phyloP scores from a whole-genome alignment of 2,329 filamentous ascomycete genomes.

The Pseudogymnoascus sp. region DNA sequence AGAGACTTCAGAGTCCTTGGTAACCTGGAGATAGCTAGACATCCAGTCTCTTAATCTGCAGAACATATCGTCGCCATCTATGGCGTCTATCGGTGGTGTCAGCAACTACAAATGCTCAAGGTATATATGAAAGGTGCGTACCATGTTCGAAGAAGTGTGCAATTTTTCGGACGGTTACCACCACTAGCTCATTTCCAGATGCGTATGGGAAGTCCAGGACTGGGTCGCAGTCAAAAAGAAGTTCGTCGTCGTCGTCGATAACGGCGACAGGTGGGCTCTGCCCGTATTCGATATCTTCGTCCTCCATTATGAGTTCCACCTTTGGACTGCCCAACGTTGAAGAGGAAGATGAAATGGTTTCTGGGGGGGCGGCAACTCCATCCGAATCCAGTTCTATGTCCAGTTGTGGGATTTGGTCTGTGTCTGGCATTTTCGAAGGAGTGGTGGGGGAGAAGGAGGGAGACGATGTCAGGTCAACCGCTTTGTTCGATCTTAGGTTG shows the following conservation, averaged over 20 bases:
- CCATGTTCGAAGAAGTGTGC: constrained; percentile 30
- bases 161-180: constrained; percentile 20
- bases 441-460: constrained; percentile 38
- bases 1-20: constrained; percentile 28
- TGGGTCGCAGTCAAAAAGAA: constrained; percentile 32
- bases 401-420: constrained; percentile 17
- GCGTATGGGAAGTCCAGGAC: constrained; percentile 40
- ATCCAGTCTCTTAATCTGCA: constrained; percentile 44
- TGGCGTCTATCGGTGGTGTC: constrained; percentile 31
- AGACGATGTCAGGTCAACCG: constrained; percentile 35
- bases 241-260: constrained; percentile 23
- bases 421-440: constrained; percentile 23
- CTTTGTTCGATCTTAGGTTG: constrained; percentile 46
- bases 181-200: constrained; percentile 18
- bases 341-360: constrained; percentile 27
- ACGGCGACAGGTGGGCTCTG: constrained; percentile 25
- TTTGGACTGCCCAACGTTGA: constrained; percentile 25
- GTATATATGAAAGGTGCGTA: constrained; percentile 29
- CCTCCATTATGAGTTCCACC: constrained; percentile 24
- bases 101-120: constrained; percentile 20
- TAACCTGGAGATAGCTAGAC: constrained; percentile 39
- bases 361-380: constrained; percentile 24
- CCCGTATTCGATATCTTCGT: constrained; percentile 23
- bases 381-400: constrained; percentile 26
- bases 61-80: constrained; percentile 39